A percentile compares a stretch with the other conserved stretches of the same genome.
Conservation (phyloP, 495 filamentous ascomycete genomes). For the Rhizodiscina lignyota region DNA sequence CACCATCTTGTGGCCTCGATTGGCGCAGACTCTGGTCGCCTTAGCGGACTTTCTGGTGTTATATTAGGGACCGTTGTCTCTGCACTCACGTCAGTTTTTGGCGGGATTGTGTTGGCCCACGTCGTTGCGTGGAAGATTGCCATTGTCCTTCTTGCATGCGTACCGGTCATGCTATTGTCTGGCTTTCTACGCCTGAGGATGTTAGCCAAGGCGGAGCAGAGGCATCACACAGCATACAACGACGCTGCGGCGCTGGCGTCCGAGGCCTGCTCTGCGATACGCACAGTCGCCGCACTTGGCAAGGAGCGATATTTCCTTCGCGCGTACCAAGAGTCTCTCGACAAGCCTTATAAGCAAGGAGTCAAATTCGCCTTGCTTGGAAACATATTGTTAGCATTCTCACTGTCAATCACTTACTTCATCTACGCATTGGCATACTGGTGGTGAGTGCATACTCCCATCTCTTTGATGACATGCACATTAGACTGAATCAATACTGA, state of each 20-base stretch:
- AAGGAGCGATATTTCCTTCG: constrained; percentile 32
- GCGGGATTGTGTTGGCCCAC: constrained; percentile 14
- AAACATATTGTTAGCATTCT: constrained; percentile 22
- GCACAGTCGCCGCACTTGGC: constrained; percentile 37
- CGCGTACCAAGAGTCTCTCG: constrained; percentile 28
- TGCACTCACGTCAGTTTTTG: constrained; percentile 9
- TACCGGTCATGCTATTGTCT: constrained; percentile 14
- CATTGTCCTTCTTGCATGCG: constrained; percentile 12
- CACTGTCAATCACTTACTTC: constrained; percentile 28
- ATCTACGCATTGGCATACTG: constrained; percentile 17
- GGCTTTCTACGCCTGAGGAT: constrained; percentile 12
- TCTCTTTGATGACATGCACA: background rate
- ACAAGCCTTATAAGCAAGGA: constrained; percentile 22
- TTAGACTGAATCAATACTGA: too few relatives aligned
- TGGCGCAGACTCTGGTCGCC: constrained; percentile 32
- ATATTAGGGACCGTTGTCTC: constrained; percentile 15
- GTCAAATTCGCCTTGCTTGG: constrained; percentile 20
- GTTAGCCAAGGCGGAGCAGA: constrained; percentile 34
- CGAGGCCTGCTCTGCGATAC: constrained; percentile 40
- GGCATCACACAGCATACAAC: constrained; percentile 39
- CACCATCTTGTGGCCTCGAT: constrained; percentile 33
- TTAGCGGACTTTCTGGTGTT: constrained; percentile 18
- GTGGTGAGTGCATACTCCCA: too few relatives aligned
- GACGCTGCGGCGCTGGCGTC: constrained; percentile 36
- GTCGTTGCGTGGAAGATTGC: constrained; percentile 18